Conservation (phyloP, 23 red algal genomes). For the Chondrus crispus region DNA sequence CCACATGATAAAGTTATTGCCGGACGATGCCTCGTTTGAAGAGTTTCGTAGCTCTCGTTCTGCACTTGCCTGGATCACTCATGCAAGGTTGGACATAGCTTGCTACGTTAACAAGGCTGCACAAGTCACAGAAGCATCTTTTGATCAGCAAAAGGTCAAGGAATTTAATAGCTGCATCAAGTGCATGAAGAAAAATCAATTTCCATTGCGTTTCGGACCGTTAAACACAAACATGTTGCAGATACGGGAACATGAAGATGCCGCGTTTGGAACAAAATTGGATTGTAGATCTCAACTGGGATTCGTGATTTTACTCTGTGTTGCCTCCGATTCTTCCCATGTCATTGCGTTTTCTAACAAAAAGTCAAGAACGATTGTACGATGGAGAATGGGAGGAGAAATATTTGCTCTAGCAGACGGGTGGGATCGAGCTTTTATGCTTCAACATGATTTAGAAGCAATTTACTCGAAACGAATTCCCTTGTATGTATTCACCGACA, state of each 20-base stretch:
- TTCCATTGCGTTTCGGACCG: no score
- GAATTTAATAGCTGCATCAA: no score
- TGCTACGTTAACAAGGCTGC: background rate
- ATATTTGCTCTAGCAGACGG: background rate
- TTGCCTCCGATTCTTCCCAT: background rate
- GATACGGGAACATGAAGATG: background rate
- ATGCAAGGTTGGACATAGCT: conserved; percentile 27
- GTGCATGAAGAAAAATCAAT: no score
- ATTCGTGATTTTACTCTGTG: background rate
- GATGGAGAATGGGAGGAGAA: background rate
- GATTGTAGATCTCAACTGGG: background rate
- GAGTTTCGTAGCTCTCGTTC: background rate
- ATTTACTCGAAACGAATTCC: conserved; percentile 5
- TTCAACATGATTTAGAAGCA: background rate
- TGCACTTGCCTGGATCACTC: background rate
- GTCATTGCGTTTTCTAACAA: background rate
- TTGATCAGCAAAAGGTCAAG: no score
- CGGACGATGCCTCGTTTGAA: background rate
- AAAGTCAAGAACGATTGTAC: background rate
- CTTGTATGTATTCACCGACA: conserved; percentile 17
- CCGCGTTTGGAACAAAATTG: background rate
- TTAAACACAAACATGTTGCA: no score
- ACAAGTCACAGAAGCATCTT: conserved; percentile 23
- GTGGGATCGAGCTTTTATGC: background rate
- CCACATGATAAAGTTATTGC: no score